Percentiles rank a stretch among this genome's conserved stretches.
Evolutionary conservation across 495 filamentous ascomycete genomes (phyloP).

Genomic region (Saxophila tyrrhenica): DNA sequence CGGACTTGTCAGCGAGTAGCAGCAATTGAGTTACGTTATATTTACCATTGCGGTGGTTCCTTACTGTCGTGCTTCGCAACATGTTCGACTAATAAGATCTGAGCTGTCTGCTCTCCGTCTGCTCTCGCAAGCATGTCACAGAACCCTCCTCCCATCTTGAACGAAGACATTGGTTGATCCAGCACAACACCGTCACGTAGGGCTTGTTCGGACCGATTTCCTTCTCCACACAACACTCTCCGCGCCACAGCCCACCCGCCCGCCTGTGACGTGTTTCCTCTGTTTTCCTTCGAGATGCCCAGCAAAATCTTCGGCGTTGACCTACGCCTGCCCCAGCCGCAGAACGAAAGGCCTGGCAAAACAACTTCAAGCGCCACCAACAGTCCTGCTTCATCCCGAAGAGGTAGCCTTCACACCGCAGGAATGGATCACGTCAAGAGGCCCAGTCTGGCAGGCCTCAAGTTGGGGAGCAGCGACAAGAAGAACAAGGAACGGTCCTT

Average conservation of each 20-base stretch:
- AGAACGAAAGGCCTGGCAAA: neutral
- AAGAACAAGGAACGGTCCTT: conserved; percentile 11
- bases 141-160: neutral
- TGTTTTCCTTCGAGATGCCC: conserved; percentile 1
- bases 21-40: neutral
- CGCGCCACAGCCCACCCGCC: too few relatives aligned
- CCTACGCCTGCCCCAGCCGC: neutral
- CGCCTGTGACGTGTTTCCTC: neutral
- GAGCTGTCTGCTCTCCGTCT: too few relatives aligned
- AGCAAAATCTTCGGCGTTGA: conserved; percentile 10
- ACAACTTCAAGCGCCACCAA: neutral
- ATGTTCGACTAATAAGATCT: neutral
- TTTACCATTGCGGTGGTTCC: too few relatives aligned
- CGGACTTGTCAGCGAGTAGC: too few relatives aligned
- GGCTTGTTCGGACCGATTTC: too few relatives aligned
- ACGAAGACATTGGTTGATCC: neutral
- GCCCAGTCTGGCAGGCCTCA: conserved; percentile 5
- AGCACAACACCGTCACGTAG: conserved; percentile 8
- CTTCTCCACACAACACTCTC: too few relatives aligned
- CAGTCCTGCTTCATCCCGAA: neutral
- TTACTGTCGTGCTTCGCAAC: neutral
- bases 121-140: neutral
- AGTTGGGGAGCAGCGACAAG: conserved; percentile 7
- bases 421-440: conserved; percentile 23
- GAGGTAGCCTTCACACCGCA: neutral